Evolutionary conservation across 768 basidiomycete genomes (phyloP).

Genomic region (Mycena leptocephala): DNA sequence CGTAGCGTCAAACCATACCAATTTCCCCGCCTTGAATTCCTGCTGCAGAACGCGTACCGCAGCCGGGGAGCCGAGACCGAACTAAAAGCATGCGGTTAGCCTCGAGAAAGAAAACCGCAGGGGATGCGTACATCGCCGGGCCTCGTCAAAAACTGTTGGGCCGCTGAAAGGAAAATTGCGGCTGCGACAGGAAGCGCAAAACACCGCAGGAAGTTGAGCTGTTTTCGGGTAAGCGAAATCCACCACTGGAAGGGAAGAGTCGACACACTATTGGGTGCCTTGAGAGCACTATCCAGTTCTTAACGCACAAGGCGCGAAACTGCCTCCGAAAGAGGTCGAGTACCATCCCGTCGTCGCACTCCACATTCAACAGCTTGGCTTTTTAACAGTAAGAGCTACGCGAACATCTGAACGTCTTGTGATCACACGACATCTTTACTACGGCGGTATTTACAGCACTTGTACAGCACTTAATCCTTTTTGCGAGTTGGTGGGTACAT

Average conservation of each 20-base stretch:
- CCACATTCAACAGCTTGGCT: too few relatives aligned
- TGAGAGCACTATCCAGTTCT: conserved; percentile 15
- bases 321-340: not conserved
- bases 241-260: not conserved
- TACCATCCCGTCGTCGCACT: too few relatives aligned
- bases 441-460: too few relatives aligned
- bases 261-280: not conserved
- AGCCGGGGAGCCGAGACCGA: conserved; percentile 36
- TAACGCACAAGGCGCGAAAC: not conserved
- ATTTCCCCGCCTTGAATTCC: conserved; percentile 44
- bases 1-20: conserved; percentile 67
- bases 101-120: not conserved
- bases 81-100: conserved; percentile 27
- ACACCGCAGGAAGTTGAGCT: conserved; percentile 62
- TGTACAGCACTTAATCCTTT: too few relatives aligned
- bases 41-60: conserved; percentile 52
- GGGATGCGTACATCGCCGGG: conserved; percentile 35
- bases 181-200: conserved; percentile 59
- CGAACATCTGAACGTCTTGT: too few relatives aligned
- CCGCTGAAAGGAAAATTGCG: conserved; percentile 61
- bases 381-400: too few relatives aligned
- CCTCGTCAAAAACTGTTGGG: conserved; percentile 56
- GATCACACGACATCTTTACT: too few relatives aligned
- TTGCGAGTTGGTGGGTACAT: too few relatives aligned
- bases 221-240: not conserved